These are phyloP conservation scores for Kodamaea neixiangensis DNA, from an alignment of 805 yeast genomes.

Conservation along the genomic window DNA sequence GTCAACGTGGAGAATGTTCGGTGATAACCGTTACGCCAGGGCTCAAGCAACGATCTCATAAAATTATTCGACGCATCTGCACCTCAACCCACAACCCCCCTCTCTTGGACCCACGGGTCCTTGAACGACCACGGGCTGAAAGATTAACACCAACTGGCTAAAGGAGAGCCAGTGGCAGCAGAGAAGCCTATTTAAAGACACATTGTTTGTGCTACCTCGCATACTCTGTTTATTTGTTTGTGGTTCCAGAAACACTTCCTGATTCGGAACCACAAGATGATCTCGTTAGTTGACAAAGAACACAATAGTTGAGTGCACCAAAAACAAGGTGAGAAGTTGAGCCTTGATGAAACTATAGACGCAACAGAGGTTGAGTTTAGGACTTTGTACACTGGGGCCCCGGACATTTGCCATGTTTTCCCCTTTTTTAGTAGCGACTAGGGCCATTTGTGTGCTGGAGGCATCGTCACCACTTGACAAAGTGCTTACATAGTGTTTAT, in stretches of 20 bases:
- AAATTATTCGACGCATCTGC: neutral
- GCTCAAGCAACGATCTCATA: neutral
- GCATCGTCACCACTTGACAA: neutral
- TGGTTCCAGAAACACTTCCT: constrained; percentile 3
- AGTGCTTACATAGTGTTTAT: neutral
- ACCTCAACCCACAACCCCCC: neutral
- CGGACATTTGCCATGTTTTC: neutral
- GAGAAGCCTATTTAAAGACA: neutral
- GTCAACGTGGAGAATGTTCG: neutral
- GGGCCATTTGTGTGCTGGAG: neutral
- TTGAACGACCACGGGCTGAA: too few species aligned
- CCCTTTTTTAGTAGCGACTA: neutral
- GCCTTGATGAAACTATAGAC: neutral
- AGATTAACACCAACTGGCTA: neutral
- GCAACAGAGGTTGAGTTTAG: neutral
- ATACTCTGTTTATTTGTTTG: constrained; percentile 2
- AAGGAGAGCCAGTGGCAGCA: neutral
- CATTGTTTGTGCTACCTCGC: neutral
- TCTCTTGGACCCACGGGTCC: too few species aligned
- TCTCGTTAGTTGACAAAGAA: neutral
- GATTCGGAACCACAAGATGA: constrained; percentile 4
- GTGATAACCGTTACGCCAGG: neutral
- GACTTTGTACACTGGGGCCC: neutral
- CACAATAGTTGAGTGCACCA: neutral
- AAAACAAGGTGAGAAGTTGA: neutral